Percentiles rank a stretch among this genome's conserved stretches.
phyloP scores from a whole-genome alignment of 345 rosid genomes.

The Eucalyptus decipiens region DNA sequence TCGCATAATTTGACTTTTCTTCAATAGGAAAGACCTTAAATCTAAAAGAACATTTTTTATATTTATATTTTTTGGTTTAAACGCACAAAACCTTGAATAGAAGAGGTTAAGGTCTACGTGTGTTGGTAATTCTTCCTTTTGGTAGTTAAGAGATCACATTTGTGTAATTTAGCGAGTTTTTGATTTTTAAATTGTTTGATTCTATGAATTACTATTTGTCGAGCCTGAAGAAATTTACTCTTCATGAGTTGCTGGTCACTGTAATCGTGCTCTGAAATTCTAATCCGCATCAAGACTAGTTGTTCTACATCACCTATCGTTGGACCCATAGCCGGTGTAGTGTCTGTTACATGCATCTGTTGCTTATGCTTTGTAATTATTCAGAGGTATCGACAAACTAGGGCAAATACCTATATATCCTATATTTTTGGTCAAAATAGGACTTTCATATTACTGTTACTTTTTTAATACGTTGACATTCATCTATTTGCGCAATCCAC shows the following conservation, averaged over 20 bases:
- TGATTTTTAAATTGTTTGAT: neutral
- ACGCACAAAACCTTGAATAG: neutral
- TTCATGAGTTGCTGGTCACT: neutral
- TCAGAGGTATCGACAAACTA: neutral
- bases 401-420: neutral
- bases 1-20: neutral
- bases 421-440: neutral
- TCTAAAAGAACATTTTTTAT: neutral
- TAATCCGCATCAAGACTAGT: neutral
- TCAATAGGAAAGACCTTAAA: neutral
- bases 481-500: neutral
- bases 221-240: neutral
- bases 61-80: neutral
- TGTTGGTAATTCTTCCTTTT: neutral
- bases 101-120: neutral
- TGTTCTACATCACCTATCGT: neutral
- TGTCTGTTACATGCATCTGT: neutral
- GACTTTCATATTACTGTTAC: neutral
- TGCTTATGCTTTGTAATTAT: neutral
- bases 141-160: neutral
- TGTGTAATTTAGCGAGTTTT: neutral
- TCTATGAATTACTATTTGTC: neutral
- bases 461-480: neutral
- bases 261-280: neutral
- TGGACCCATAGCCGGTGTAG: neutral